Evolutionary conservation across 2,329 filamentous ascomycete species (phyloP).

Genomic region (Rhytidhysteron rufulum): DNA sequence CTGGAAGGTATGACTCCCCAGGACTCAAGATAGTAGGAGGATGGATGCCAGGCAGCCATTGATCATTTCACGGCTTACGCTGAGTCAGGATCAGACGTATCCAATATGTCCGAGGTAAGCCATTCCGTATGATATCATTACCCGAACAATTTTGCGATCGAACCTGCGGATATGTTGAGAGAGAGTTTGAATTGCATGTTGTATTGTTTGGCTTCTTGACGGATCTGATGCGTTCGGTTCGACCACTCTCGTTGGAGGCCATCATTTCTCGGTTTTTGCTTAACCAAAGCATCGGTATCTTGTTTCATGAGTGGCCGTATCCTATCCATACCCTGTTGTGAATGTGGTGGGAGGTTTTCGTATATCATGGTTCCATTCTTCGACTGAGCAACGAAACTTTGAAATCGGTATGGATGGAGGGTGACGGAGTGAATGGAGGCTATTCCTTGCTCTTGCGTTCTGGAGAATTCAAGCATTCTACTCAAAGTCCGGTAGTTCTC

Average conservation of each 20-base stretch:
- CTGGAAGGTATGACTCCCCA: too few species aligned
- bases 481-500: conserved; percentile 17
- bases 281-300: conserved; percentile 11
- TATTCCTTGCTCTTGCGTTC: conserved; percentile 14
- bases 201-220: neutral
- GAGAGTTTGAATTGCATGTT: conserved; percentile 2
- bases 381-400: conserved; percentile 22
- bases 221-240: neutral
- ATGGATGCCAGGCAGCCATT: too few species aligned
- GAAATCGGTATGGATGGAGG: conserved; percentile 29
- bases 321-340: conserved; percentile 12
- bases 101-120: too few species aligned
- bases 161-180: neutral
- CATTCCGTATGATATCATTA: too few species aligned
- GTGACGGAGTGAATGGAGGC: conserved; percentile 16
- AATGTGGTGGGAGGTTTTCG: conserved; percentile 25
- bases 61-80: too few species aligned
- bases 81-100: too few species aligned
- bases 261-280: neutral
- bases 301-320: conserved; percentile 17
- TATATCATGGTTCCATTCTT: conserved; percentile 18
- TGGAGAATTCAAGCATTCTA: conserved; percentile 17
- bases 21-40: too few species aligned
- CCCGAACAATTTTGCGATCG: conserved; percentile 1
- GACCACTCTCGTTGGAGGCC: conserved; percentile 1